Conservation (phyloP, 2,329 filamentous ascomycete genomes). For the Moelleriella libera region DNA sequence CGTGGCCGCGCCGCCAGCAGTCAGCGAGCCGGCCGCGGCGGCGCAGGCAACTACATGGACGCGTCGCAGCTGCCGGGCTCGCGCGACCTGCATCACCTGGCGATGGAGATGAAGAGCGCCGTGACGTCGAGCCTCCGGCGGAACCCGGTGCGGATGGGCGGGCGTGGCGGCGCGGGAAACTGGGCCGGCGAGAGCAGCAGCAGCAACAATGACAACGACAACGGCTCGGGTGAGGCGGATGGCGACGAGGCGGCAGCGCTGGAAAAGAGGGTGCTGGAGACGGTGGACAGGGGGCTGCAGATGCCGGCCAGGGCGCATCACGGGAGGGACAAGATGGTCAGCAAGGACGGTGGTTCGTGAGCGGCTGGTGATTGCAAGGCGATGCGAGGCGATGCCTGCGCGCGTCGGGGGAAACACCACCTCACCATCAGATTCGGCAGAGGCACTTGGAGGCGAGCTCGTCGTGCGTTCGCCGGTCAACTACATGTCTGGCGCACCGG, state of each 20-base stretch:
- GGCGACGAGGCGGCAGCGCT: conserved; percentile 21
- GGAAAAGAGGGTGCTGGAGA: conserved; percentile 26
- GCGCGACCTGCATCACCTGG: conserved; percentile 18
- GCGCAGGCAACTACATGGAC: conserved; percentile 45
- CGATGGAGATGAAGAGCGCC: conserved; percentile 18
- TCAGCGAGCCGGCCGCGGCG: conserved; percentile 17
- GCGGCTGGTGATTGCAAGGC: too few relatives aligned
- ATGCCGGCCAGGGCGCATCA: conserved; percentile 31
- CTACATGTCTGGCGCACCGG: too few relatives aligned
- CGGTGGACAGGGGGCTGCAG: conserved; percentile 32
- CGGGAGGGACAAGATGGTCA: conserved; percentile 7
- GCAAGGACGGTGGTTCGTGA: neutral
- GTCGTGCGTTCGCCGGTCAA: too few relatives aligned
- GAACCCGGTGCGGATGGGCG: conserved; percentile 14
- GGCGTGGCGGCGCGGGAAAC: conserved; percentile 46
- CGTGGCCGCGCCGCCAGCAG: too few relatives aligned
- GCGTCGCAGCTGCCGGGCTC: conserved; percentile 17
- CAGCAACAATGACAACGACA: conserved; percentile 9
- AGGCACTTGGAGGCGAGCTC: too few relatives aligned
- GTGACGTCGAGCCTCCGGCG: conserved; percentile 15
- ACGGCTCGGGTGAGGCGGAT: conserved; percentile 2
- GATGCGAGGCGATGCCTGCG: too few relatives aligned
- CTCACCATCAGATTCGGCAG: too few relatives aligned
- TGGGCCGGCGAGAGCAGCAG: conserved; percentile 21
- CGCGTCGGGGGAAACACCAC: too few relatives aligned